Base-by-base conservation (phyloP, 345 rosid species). In the Geranium rotundifolium region DNA sequence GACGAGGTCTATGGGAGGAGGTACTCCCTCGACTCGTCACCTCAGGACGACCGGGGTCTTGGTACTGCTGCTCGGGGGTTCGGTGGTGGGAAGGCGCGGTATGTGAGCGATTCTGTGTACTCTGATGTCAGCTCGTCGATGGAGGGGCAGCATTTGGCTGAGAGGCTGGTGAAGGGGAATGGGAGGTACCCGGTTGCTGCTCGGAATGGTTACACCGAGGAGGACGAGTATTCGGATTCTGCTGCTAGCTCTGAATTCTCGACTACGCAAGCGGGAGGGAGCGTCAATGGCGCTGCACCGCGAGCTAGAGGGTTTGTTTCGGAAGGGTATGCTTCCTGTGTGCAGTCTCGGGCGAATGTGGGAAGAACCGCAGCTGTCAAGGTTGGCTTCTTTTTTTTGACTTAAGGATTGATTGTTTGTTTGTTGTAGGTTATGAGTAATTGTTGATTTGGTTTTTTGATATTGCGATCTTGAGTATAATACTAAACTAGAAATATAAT, bases 61-160 rank as follows among this genome's bases (percentile, higher is more conserved):
- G 70, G 71, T 39, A 71, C 62, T 13, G 76, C 72, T 67, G 76
- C 72, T 67, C 65, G 62, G 55, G 75, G 82, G 12, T 73, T 59
- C 63, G 74, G 55, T 41, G 67, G 65, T 67, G 61, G 68, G 69
- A 77, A 2, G 63, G 76, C 73, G 2, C 79, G 65, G 59, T 80
- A 81, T 64, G 76, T 65, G 1, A 79, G 77, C 75, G 88, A 77
- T 69, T 79, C 68, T 61, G 65, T 73, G 5, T 79, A 79, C 68
- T 89, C 98, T 10, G 93, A 92, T 73, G 90, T 89, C 57, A 87
- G 87, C 69, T 89, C 98, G 15, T 92, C 98, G 0, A 75, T 75
- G 86, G 98, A 92, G 4, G 75, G 79, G 30, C 64, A 65, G 64
- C 52, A 7, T 46, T 39, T 69, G 29, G 62, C 63, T n/a, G 81